Percentiles rank a stretch among this genome's conserved stretches.
These are phyloP conservation scores for Pelargonium cotyledonis DNA, from an alignment of 441 rosid species.

Conservation along the genomic window DNA sequence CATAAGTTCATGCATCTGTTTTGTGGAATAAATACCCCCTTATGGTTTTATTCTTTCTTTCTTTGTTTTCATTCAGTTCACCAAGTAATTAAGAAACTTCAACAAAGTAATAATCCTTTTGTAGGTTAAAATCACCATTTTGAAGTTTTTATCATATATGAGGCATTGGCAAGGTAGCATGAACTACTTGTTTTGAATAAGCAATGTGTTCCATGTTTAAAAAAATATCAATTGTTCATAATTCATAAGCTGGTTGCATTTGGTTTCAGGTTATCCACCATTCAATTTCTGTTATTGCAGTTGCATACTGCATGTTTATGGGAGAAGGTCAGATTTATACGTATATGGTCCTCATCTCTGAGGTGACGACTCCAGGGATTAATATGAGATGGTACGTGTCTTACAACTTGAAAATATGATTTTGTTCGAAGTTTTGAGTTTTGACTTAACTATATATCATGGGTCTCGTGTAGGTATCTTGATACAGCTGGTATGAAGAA, in stretches of 20 bases:
- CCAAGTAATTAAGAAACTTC: neutral
- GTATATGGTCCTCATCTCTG: conserved; percentile 24
- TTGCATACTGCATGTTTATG: conserved; percentile 15
- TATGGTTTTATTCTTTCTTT: neutral
- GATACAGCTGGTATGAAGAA: conserved; percentile 50
- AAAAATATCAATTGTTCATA: neutral
- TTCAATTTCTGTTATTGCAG: conserved; percentile 14
- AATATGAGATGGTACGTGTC: conserved; percentile 20
- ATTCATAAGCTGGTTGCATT: neutral
- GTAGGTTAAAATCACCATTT: neutral
- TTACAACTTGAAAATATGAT: neutral
- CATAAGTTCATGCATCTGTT: neutral
- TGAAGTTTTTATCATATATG: neutral
- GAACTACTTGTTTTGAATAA: neutral
- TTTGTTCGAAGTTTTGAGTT: neutral
- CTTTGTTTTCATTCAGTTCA: neutral
- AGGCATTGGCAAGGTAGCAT: neutral
- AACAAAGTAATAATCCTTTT: neutral
- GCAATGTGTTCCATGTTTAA: neutral
- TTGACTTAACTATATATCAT: neutral
- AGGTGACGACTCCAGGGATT: conserved; percentile 21
- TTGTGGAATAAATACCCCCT: neutral
- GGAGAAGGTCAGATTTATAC: conserved; percentile 21
- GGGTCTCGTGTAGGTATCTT: conserved; percentile 6
- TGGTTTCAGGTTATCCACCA: conserved; percentile 20